Evolutionary conservation across 2,329 filamentous ascomycete genomes (phyloP).

Genomic region (Neopestalotiopsis clavispora): DNA sequence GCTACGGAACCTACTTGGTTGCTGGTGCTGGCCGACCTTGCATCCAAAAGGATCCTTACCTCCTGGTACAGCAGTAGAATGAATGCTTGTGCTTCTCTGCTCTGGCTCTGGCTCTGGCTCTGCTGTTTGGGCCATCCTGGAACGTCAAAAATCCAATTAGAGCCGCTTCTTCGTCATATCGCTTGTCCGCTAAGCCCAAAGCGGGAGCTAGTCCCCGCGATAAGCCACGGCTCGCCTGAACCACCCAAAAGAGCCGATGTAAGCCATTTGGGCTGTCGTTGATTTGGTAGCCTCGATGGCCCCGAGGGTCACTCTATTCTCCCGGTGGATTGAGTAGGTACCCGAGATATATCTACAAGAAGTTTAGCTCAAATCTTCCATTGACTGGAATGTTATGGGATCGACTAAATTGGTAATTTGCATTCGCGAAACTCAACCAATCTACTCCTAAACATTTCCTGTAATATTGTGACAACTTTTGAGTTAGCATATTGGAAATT

Average conservation of each 20-base stretch:
- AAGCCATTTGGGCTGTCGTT: constrained; percentile 3
- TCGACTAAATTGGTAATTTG: too few species aligned
- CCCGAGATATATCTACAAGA: too few species aligned
- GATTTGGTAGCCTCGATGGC: constrained; percentile 4
- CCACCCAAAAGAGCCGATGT: constrained; percentile 2
- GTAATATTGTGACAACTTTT: too few species aligned
- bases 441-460: too few species aligned
- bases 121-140: not conserved
- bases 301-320: too few species aligned
- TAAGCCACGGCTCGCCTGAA: not conserved
- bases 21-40: too few species aligned
- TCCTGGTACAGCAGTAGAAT: not conserved
- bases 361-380: too few species aligned
- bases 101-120: not conserved
- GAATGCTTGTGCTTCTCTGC: too few species aligned
- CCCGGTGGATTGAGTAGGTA: too few species aligned
- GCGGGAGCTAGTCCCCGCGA: constrained; percentile 4
- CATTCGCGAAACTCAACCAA: too few species aligned
- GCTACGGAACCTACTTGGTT: not conserved
- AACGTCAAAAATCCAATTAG: constrained; percentile 10
- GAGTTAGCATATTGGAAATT: too few species aligned
- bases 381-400: too few species aligned
- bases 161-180: constrained; percentile 14
- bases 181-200: constrained; percentile 11
- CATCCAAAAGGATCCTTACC: not conserved